Evolutionary conservation across 2,329 filamentous ascomycete species (phyloP), one percentile per base, ranked within the genome.

Genomic region (Trichoderma cornu-damae): DNA sequence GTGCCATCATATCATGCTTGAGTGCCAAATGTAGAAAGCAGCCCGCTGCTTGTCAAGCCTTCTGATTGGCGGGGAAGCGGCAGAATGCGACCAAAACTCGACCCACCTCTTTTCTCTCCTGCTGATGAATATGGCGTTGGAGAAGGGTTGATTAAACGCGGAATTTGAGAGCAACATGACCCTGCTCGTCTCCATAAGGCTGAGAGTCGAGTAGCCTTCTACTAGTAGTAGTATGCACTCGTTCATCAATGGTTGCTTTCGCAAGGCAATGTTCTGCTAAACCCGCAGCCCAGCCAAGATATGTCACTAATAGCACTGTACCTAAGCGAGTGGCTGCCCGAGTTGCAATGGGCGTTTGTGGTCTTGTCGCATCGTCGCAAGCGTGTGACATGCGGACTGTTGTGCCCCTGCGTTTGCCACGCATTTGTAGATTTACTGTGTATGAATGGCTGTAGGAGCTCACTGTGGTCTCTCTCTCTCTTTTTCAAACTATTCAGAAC

Each of bases 51-150:
- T 44, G 50, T 26, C 22, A 38, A 35, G 50, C 40, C 30, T 35
- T 44, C 18, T 43, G 44, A n/a, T 44, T 54, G 50, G 50, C 50
- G 50, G 50, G 38, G 50, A 44, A 54, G 34, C 48, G 40, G 28
- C 22, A 28, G 22, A 14, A 35, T 24, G 20, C n/a, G n/a, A n/a
- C n/a, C n/a, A n/a, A n/a, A n/a, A n/a, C n/a, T 54, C 30, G 50
- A 30, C 50, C 50, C 50, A 54, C 50, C 40, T 9, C 37, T 37
- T 20, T 4, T 11, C 30, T 32, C 26, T 43, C n/a, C 20, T 28
- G 8, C 44, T 26, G 28, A 44, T 40, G 38, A 54, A 37, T 37
- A 54, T 46, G 30, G 40, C n/a, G n/a, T n/a, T n/a, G n/a, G n/a
- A n/a, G n/a, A n/a, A n/a, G n/a, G n/a, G n/a, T n/a, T 30, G 50